phyloP scores from a whole-genome alignment of 2,329 filamentous ascomycete genomes.

The Trichoderma sp. region DNA sequence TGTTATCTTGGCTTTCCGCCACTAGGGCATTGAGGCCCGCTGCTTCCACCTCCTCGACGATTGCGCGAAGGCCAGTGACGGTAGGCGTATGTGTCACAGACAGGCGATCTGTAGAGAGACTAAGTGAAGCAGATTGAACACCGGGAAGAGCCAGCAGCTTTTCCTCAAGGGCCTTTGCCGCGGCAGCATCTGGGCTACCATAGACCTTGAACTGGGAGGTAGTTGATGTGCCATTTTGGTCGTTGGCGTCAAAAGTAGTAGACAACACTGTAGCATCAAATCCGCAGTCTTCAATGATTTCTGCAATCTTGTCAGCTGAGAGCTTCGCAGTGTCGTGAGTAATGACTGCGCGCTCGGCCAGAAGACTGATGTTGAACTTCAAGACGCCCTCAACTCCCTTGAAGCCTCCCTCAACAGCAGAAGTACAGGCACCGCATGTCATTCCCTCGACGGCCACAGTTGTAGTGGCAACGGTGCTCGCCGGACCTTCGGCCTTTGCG shows the following conservation, averaged over 20 bases:
- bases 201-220: conserved; percentile 82
- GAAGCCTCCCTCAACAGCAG: conserved; percentile 85
- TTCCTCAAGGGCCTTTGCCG: conserved; percentile 73
- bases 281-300: conserved; percentile 85
- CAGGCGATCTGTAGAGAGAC: conserved; percentile 72
- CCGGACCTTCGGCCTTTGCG: conserved; percentile 37
- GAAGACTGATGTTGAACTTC: conserved; percentile 91
- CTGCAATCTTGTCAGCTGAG: conserved; percentile 71
- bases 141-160: conserved; percentile 68
- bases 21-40: conserved; percentile 86
- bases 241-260: conserved; percentile 64
- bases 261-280: conserved; percentile 87
- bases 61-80: conserved; percentile 74
- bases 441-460: conserved; percentile 93
- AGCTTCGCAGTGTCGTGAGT: conserved; percentile 77
- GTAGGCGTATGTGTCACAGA: conserved; percentile 73
- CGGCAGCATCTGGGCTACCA: conserved; percentile 71
- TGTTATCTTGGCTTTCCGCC: conserved; percentile 91
- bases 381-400: conserved; percentile 74
- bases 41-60: conserved; percentile 83
- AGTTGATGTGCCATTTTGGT: conserved; percentile 59
- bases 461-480: conserved; percentile 64
- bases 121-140: conserved; percentile 73
- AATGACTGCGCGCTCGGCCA: conserved; percentile 89
- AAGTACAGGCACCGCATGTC: conserved; percentile 97